Evolutionary conservation across 176 grass and related monocot species (phyloP).

Genomic region (Aegilops speltoides): DNA sequence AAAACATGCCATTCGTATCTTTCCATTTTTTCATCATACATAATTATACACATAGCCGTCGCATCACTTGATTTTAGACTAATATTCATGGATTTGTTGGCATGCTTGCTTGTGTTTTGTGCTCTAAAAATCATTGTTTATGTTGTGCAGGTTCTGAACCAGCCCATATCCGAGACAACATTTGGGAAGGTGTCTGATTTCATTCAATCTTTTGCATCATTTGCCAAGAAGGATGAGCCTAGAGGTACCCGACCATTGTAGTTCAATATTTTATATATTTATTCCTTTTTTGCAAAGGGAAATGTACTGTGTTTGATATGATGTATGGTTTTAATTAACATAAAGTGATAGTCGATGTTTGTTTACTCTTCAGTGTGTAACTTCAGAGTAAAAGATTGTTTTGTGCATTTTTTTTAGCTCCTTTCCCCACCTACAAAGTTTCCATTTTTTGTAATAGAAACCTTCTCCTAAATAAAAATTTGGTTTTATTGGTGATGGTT

Average conservation of each 20-base stretch:
- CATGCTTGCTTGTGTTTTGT: conserved; percentile 7
- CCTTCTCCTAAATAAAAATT: background rate
- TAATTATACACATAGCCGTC: background rate
- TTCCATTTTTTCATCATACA: background rate
- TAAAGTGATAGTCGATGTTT: background rate
- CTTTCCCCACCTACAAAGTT: background rate
- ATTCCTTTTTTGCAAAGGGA: background rate
- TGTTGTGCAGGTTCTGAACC: conserved; percentile 41
- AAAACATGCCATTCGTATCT: background rate
- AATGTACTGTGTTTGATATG: background rate
- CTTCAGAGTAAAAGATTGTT: background rate
- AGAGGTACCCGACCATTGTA: conserved; percentile 40
- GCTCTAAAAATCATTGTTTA: background rate
- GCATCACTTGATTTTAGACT: background rate
- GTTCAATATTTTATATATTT: background rate
- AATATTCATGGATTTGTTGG: conserved; percentile 6
- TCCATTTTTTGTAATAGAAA: background rate
- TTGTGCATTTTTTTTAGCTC: background rate
- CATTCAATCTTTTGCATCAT: conserved; percentile 57
- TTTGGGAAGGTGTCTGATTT: conserved; percentile 74
- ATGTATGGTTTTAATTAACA: background rate
- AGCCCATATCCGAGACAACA: conserved; percentile 62
- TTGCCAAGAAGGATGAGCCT: conserved; percentile 59
- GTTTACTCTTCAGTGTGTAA: background rate
- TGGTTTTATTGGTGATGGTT: background rate